A percentile compares a stretch with the other conserved stretches of the same genome.
Conservation (phyloP, 225 moss, liverwort and hornwort species). For the Takakia lepidozioides region DNA sequence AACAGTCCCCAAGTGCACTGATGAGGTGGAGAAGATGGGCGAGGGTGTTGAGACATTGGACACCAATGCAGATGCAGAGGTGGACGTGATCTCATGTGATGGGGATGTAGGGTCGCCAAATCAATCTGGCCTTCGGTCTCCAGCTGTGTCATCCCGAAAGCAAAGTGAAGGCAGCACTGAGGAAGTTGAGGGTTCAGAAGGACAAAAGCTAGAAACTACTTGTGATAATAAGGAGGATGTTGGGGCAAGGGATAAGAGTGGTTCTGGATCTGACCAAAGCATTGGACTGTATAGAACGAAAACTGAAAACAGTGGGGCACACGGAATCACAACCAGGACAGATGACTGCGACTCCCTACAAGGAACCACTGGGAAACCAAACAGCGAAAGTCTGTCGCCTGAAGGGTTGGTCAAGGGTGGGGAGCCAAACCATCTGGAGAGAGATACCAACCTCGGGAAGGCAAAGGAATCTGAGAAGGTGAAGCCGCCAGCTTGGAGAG, state of each 20-base stretch:
- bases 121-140: conserved; percentile 37
- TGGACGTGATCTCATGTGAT: conserved; percentile 76
- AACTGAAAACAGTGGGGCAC: conserved; percentile 31
- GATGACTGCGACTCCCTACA: conserved; percentile 18
- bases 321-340: conserved; percentile 31
- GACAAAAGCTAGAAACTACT: background rate
- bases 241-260: conserved; percentile 8
- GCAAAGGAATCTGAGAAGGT: conserved; percentile 11
- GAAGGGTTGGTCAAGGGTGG: conserved; percentile 15
- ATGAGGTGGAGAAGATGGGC: conserved; percentile 25
- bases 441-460: conserved; percentile 18
- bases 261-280: conserved; percentile 47
- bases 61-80: conserved; percentile 57
- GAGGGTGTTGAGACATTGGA: conserved; percentile 34
- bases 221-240: conserved; percentile 13
- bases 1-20: conserved; percentile 20
- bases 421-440: conserved; percentile 15
- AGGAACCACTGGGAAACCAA: conserved; percentile 15
- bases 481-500: conserved; percentile 18
- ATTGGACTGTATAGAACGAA: too few species aligned
- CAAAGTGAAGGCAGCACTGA: conserved; percentile 21
- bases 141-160: conserved; percentile 29
- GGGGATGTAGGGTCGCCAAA: conserved; percentile 60
- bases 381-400: conserved; percentile 8
- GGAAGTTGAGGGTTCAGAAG: conserved; percentile 19